These are phyloP conservation scores for Rhizoclosmatium sp. DNA, from an alignment of 192 early-diverging fungal genomes.

Conservation along the genomic window DNA sequence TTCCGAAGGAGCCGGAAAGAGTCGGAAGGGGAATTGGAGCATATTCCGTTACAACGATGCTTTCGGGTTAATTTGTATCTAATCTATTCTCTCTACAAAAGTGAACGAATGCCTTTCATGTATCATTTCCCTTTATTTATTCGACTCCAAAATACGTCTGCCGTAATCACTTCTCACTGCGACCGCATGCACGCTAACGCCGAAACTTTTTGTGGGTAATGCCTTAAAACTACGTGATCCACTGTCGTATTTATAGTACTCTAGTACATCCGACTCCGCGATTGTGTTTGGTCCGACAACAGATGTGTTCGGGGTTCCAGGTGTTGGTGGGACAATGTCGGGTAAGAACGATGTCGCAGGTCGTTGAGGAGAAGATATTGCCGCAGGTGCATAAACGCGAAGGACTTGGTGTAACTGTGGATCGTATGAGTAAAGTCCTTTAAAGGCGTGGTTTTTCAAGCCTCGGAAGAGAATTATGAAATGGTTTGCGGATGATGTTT, in stretches of 20 bases:
- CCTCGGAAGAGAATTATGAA: conserved; percentile 63
- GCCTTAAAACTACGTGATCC: conserved; percentile 57
- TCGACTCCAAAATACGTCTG: background rate
- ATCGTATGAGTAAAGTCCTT: conserved; percentile 62
- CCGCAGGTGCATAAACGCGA: conserved; percentile 47
- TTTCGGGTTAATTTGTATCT: too few relatives aligned
- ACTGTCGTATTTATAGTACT: conserved; percentile 66
- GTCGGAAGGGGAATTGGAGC: too few relatives aligned
- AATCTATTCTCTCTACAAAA: too few relatives aligned
- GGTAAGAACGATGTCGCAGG: background rate
- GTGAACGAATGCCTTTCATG: too few relatives aligned
- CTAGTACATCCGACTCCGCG: conserved; percentile 38
- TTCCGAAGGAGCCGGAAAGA: too few relatives aligned
- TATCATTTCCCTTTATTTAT: background rate
- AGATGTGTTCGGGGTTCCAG: background rate
- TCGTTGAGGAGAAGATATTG: conserved; percentile 1
- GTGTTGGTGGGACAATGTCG: background rate
- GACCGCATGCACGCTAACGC: conserved; percentile 57
- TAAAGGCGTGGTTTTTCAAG: conserved; percentile 56
- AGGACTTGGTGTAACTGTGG: conserved; percentile 46
- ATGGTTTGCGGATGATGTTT: conserved; percentile 44
- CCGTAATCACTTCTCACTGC: conserved; percentile 39
- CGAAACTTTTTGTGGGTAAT: conserved; percentile 58
- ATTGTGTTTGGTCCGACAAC: conserved; percentile 51
- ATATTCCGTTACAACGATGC: too few relatives aligned